Conservation (phyloP, 169 alveolate species). For the Eimeria necatrix region DNA sequence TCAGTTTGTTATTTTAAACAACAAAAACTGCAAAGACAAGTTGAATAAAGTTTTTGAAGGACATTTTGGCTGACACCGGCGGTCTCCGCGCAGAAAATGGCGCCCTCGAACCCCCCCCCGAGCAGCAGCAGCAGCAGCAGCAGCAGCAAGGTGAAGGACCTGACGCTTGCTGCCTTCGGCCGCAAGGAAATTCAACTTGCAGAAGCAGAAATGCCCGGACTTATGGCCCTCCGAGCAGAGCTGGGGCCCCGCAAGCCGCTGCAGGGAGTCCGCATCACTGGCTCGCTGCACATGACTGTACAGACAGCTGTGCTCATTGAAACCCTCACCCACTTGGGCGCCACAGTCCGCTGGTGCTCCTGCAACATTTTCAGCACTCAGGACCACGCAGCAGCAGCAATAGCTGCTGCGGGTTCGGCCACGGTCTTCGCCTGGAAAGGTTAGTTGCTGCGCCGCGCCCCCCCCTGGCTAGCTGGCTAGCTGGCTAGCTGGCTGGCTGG, state of each 20-base stretch:
- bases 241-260: conserved; percentile 94
- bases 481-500: not conserved
- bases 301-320: conserved; percentile 95
- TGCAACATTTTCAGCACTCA: conserved; percentile 99
- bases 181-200: conserved; percentile 96
- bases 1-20: no score
- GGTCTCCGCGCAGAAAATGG: not conserved
- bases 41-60: no score
- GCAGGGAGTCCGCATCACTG: conserved; percentile 97
- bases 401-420: conserved; percentile 92
- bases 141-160: conserved; percentile 91
- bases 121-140: no score
- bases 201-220: conserved; percentile 98
- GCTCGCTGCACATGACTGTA: conserved; percentile 98
- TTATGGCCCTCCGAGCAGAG: conserved; percentile 95
- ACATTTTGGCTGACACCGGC: no score
- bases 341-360: conserved; percentile 98
- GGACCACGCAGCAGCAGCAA: conserved; percentile 98
- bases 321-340: conserved; percentile 96
- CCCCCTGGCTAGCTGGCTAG: not conserved
- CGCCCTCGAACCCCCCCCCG: not conserved
- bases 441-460: not conserved
- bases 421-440: conserved; percentile 98
- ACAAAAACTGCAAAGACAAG: no score
- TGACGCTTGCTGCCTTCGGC: conserved; percentile 96